Base-by-base conservation (phyloP, 768 basidiomycete genomes). In the Cystofilobasidium ferigula region DNA sequence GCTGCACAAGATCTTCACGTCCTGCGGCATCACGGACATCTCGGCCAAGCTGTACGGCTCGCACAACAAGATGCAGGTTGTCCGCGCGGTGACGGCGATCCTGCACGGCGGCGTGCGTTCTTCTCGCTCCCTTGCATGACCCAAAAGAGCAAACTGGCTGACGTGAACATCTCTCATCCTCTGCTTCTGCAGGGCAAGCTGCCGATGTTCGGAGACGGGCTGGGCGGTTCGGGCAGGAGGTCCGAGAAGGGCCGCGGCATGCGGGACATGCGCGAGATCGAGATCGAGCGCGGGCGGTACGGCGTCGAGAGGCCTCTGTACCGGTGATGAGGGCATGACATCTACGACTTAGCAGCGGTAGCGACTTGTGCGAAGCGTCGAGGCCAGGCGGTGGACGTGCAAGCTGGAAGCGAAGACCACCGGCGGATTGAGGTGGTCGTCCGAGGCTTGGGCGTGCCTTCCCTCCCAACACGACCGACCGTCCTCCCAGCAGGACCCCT, bases 1-100 rank as follows among this genome's bases (percentile, higher is more conserved):
- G 72, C 78, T 99, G 61, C 92, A 99, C 76, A 76, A 78, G 72
- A 82, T 99, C 47, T 81, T 93, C 72, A 88, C 89, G 70, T 91
- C 92, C 0, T 93, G 92, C 0, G 95, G 94, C 14, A 88, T 99
- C 78, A 87, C 89, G 75, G 94, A 99, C 77, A 81, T 88, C 48
- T 91, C 88, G 70, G 94, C 89, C 35, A 97, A 95, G 77, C 88
- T 98, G 24, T 88, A 89, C 84, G 92, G 94, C 20, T 92, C 88
- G 72, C 80, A 88, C 70, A 97, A 94, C 76, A 83, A 82, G 42
- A 79, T 88, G 70, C 84, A 87, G 75, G 89, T 94, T 47, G 83
- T 94, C 79, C 94, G 95, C 78, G 84, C 86, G 30, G 80, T 84
- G 18, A 82, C 91, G 71, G 81, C 85, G 74, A 81, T 97, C 79